A percentile compares a stretch with the other conserved stretches of the same genome.
Evolutionary conservation across 2,329 filamentous ascomycete species (phyloP).

Genomic region (Diaporthe sp.): DNA sequence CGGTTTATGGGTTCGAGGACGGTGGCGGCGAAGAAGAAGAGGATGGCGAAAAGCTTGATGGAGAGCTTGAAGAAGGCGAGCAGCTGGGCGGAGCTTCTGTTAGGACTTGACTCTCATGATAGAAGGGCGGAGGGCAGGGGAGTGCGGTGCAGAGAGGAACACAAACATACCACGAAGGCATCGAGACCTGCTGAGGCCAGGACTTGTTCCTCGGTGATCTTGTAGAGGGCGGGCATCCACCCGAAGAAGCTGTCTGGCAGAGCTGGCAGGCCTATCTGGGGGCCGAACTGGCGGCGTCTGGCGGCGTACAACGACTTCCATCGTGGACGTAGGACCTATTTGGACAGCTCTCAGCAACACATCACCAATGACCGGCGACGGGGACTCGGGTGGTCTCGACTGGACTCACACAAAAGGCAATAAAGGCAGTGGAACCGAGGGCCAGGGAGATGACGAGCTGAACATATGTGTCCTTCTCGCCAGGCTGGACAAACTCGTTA

Average conservation of each 20-base stretch:
- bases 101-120: not conserved
- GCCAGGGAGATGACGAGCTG: slow-evolving; percentile 81
- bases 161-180: slow-evolving; percentile 82
- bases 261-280: slow-evolving; percentile 73
- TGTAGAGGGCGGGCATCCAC: slow-evolving; percentile 91
- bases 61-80: slow-evolving; percentile 97
- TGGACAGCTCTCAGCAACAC: slow-evolving; percentile 25
- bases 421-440: slow-evolving; percentile 78
- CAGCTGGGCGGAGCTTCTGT: slow-evolving; percentile 66
- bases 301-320: slow-evolving; percentile 94
- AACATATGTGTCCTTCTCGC: slow-evolving; percentile 64
- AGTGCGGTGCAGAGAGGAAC: not conserved
- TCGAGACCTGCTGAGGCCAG: slow-evolving; percentile 92
- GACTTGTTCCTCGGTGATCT: slow-evolving; percentile 89
- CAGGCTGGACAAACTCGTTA: slow-evolving; percentile 51
- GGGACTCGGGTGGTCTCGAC: not conserved
- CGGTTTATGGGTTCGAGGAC: slow-evolving; percentile 90
- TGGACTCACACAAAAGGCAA: slow-evolving; percentile 79
- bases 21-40: slow-evolving; percentile 84
- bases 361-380: not conserved
- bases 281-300: slow-evolving; percentile 80
- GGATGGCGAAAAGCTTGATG: slow-evolving; percentile 82
- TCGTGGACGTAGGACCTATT: slow-evolving; percentile 84
- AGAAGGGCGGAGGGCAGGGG: too few species aligned
- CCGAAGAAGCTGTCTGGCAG: slow-evolving; percentile 89